Percentiles rank a stretch among this genome's conserved stretches.
These are phyloP conservation scores for Arthrobotrys sphaeroides DNA, from an alignment of 2,329 filamentous ascomycete species.

Conservation along the genomic window DNA sequence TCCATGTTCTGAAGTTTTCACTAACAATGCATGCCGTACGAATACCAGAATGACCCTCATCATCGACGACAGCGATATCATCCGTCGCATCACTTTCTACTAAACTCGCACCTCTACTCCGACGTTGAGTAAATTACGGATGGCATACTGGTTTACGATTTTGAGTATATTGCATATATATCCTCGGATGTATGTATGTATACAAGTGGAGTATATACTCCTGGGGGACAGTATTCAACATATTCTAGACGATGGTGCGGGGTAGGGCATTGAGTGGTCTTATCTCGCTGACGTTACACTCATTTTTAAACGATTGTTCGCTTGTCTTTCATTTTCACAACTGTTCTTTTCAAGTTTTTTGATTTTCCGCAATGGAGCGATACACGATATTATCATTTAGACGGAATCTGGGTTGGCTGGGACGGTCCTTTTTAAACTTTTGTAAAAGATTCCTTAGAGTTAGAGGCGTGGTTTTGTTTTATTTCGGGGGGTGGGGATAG, in stretches of 20 bases:
- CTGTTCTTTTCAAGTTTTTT: no score
- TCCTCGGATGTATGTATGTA: not conserved
- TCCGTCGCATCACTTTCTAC: slow-evolving; percentile 36
- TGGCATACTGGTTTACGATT: slow-evolving; percentile 33
- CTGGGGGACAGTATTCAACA: not conserved
- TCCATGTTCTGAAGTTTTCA: not conserved
- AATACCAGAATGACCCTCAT: slow-evolving; percentile 34
- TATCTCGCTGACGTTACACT: not conserved
- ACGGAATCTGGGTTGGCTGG: not conserved
- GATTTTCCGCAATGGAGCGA: slow-evolving; percentile 35
- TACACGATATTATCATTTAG: slow-evolving; percentile 1
- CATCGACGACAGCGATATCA: slow-evolving; percentile 1
- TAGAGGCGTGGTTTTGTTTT: no score
- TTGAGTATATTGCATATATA: not conserved
- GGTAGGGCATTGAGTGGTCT: not conserved
- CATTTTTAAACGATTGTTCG: not conserved
- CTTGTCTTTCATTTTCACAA: no score
- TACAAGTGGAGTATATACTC: not conserved
- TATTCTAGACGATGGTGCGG: not conserved
- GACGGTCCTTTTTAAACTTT: not conserved
- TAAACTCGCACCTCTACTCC: slow-evolving; percentile 8
- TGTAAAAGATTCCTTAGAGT: no score
- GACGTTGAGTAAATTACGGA: not conserved
- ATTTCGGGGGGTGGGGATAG: no score
- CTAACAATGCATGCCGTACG: not conserved